phyloP scores from a whole-genome alignment of 1,284 basidiomycete species.

The Malassezia vespertilionis region DNA sequence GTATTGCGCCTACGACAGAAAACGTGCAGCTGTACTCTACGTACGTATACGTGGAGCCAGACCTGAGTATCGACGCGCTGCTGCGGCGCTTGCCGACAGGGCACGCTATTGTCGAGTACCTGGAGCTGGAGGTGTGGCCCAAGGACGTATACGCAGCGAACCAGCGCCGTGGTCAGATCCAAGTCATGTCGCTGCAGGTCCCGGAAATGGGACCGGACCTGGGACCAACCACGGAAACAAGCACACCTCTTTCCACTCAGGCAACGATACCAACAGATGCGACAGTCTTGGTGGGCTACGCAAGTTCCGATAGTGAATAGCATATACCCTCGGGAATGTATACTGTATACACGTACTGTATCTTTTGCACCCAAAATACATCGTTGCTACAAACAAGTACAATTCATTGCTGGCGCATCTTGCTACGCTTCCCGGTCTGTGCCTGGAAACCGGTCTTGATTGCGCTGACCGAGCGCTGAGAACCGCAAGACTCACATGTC shows the following conservation, averaged over 20 bases:
- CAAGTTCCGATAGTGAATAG: slow-evolving; percentile 10
- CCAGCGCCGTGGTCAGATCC: slow-evolving; percentile 3
- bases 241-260: too few relatives aligned
- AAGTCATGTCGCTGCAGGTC: not conserved
- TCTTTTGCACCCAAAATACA: too few relatives aligned
- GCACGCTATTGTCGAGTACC: slow-evolving; percentile 12
- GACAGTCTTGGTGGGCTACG: slow-evolving; percentile 5
- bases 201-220: too few relatives aligned
- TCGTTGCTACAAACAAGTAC: not conserved
- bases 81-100: slow-evolving; percentile 6
- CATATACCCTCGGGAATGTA: slow-evolving; percentile 5
- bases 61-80: not conserved
- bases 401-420: slow-evolving; percentile 21
- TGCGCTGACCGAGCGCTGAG: slow-evolving; percentile 77
- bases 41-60: not conserved
- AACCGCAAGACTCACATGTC: slow-evolving; percentile 88
- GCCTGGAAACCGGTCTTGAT: slow-evolving; percentile 99
- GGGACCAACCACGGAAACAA: too few relatives aligned
- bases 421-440: slow-evolving; percentile 62
- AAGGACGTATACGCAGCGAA: not conserved
- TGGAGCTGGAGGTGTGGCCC: slow-evolving; percentile 8
- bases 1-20: not conserved
- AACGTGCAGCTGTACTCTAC: not conserved
- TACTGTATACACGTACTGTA: not conserved
- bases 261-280: too few relatives aligned